Base-by-base conservation (phyloP, 495 filamentous ascomycete genomes). In the Evernia prunastri region DNA sequence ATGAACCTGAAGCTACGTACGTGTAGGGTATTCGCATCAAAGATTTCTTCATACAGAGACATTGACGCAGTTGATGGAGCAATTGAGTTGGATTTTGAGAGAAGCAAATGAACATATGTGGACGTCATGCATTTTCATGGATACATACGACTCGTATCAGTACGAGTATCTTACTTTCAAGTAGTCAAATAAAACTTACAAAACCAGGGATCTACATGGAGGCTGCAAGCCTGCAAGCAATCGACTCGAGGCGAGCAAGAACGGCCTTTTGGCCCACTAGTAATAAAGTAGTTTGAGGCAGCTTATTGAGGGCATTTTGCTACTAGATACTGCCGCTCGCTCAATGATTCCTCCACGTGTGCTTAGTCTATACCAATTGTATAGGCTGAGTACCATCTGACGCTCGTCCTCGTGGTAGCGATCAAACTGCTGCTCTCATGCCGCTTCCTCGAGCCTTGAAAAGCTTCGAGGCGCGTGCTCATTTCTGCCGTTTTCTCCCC, bases 11-110 rank as follows among this genome's bases (percentile, higher is more conserved):
- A 1, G 23, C n/a, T 45, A 45, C 43, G 43, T 45, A 45, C 63
- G 90, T 96, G 71, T 91, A 98, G 66, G 94, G 94, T 70, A 97
- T 95, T 70, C 93, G 84, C 79, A 96, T 87, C 37, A 88, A 81
- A 65, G 87, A 79, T 70, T 81, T 85, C 72, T 81, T 81, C 86
- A 88, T 88, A n/a, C 45, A 63, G 53, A 67, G 54, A 42, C 62
- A 64, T 64, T 35, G 62, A 42, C 42, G 56, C 62, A 56, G 62
- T 18, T 40, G 56, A 49, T 25, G 25, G 31, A 12, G 18, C 4
- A 37, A 31, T n/a, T 27, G 15, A 40, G 10, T 35, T 40, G 13
- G 23, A 43, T 36, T 33, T n/a, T n/a, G n/a, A n/a, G n/a, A n/a
- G 39, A 31, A 37, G 59, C 5, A 11, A 27, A 37, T 56, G 13